A percentile compares a stretch with the other conserved stretches of the same genome.
Evolutionary conservation across 192 early-diverging fungal species (phyloP).

Genomic region (Thoreauomyces humboldtii): DNA sequence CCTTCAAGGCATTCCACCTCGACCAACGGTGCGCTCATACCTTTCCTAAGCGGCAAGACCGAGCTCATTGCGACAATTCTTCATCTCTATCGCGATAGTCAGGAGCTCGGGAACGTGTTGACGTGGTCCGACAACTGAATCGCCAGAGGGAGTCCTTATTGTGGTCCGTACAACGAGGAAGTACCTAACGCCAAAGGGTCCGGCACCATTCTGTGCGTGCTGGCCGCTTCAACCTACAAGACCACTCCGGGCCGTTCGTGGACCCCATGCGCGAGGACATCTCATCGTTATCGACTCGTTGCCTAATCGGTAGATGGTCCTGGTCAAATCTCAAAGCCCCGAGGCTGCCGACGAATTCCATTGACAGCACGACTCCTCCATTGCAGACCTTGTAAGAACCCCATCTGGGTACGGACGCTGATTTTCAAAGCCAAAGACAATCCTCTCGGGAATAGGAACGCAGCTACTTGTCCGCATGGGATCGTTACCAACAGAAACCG

Average conservation of each 20-base stretch:
- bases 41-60: conserved; percentile 24
- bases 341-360: conserved; percentile 68
- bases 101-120: conserved; percentile 32
- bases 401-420: too few relatives aligned
- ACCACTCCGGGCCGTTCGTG: conserved; percentile 77
- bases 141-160: conserved; percentile 1
- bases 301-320: conserved; percentile 83
- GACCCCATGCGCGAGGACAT: conserved; percentile 64
- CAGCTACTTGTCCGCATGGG: too few relatives aligned
- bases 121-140: background rate
- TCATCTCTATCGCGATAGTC: conserved; percentile 59
- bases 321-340: conserved; percentile 70
- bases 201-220: conserved; percentile 56
- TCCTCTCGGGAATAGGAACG: too few relatives aligned
- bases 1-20: conserved; percentile 1
- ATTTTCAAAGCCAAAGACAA: too few relatives aligned
- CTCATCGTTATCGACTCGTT: conserved; percentile 67
- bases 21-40: conserved; percentile 32
- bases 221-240: conserved; percentile 89
- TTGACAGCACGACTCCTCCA: conserved; percentile 71
- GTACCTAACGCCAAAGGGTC: conserved; percentile 9
- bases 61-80: conserved; percentile 55
- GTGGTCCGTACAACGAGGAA: conserved; percentile 13
- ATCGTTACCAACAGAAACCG: too few relatives aligned
- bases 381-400: too few relatives aligned